A percentile compares a stretch with the other conserved stretches of the same genome.
Evolutionary conservation across 176 grass and related monocot genomes (phyloP).

Genomic region (Dendrocalamus sinicus): DNA sequence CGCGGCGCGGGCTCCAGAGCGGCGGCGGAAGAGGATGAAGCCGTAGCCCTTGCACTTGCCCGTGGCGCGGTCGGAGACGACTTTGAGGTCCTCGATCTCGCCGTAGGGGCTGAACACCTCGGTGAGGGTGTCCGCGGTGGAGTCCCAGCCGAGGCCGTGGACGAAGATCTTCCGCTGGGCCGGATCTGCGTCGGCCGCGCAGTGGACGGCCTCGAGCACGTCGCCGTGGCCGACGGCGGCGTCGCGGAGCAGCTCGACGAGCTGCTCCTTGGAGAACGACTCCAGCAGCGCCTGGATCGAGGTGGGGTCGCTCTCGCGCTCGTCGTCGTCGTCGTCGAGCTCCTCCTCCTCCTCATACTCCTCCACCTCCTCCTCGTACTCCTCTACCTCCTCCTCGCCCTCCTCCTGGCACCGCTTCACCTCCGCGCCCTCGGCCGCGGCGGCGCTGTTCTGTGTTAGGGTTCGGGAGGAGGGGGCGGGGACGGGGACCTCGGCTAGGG

Average conservation of each 20-base stretch:
- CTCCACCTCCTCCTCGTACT: constrained; percentile 41
- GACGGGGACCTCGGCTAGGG: background rate
- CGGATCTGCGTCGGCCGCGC: constrained; percentile 76
- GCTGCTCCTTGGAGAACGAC: constrained; percentile 86
- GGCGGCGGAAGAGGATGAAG: constrained; percentile 84
- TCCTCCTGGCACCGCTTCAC: constrained; percentile 14
- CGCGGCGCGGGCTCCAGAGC: constrained; percentile 65
- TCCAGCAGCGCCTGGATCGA: constrained; percentile 79
- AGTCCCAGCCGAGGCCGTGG: constrained; percentile 93
- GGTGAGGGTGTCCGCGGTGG: constrained; percentile 67
- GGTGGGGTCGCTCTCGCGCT: constrained; percentile 58
- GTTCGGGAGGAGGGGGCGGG: background rate
- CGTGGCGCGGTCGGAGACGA: constrained; percentile 76
- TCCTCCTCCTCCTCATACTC: constrained; percentile 26
- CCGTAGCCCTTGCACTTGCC: constrained; percentile 98
- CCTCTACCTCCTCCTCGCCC: constrained; percentile 38
- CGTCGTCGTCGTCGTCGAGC: constrained; percentile 21
- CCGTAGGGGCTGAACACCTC: constrained; percentile 73
- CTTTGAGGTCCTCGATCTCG: constrained; percentile 93
- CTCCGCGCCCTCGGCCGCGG: background rate
- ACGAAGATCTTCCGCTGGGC: constrained; percentile 90
- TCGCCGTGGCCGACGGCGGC: constrained; percentile 64
- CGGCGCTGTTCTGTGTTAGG: background rate
- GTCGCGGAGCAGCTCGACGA: constrained; percentile 81
- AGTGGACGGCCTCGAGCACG: constrained; percentile 58